These are phyloP conservation scores for Paraphaeosphaeria sporulosa DNA, from an alignment of 2,329 filamentous ascomycete species.

Conservation along the genomic window DNA sequence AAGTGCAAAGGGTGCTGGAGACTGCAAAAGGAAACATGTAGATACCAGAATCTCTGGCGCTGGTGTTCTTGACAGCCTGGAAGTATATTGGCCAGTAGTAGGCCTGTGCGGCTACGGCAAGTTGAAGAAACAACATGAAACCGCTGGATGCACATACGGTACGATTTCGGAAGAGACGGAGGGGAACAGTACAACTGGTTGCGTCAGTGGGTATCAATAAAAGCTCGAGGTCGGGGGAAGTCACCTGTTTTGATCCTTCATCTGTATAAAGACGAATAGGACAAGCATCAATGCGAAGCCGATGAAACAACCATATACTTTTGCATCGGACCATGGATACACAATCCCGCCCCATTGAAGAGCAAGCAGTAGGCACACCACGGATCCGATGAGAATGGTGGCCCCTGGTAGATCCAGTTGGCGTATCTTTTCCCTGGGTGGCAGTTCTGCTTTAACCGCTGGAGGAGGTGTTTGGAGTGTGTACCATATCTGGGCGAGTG, in stretches of 20 bases:
- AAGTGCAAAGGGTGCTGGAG: constrained; percentile 29
- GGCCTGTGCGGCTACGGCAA: constrained; percentile 27
- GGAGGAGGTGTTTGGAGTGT: not conserved
- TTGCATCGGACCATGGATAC: not conserved
- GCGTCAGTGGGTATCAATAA: not conserved
- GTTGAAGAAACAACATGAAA: not conserved
- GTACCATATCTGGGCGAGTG: not conserved
- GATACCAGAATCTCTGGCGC: constrained; percentile 45
- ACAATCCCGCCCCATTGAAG: not conserved
- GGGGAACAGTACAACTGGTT: not conserved
- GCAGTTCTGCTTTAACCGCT: not conserved
- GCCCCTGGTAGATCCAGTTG: not conserved
- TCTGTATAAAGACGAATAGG: not conserved
- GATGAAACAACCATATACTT: not conserved
- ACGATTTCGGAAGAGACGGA: not conserved
- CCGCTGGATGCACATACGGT: not conserved
- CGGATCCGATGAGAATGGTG: not conserved
- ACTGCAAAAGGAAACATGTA: constrained; percentile 40
- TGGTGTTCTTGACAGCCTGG: constrained; percentile 52
- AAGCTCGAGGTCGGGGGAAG: not conserved
- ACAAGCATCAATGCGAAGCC: not conserved
- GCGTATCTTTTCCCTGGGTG: not conserved
- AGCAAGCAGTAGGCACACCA: not conserved
- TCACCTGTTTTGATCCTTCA: not conserved
- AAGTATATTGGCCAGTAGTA: constrained; percentile 53